Evolutionary conservation across 306 rosid species (phyloP), one percentile per base, ranked within the genome.

Genomic region (Fragaria iinumae): DNA sequence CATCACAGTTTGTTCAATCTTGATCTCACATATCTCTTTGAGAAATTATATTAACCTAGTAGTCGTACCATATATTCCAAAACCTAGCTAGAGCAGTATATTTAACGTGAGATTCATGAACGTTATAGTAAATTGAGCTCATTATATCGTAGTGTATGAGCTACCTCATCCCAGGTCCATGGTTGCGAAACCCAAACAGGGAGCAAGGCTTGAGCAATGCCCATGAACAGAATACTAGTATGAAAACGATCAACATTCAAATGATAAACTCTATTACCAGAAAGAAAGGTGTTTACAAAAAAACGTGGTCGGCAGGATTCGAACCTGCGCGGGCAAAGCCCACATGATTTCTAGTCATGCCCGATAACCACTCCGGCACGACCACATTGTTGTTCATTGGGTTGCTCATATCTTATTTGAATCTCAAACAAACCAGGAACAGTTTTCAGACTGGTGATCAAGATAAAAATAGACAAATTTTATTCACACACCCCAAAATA

Each of bases 311-410:
- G 92, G 90, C 88, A 88, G 88, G 87, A 86, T 88, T 86, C 87
- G 86, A 88, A 84, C 88, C 88, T 88, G 90, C 90, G 89, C 91
- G 87, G 87, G 89, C 91, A 83, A 4, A 87, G 87, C 91, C 91
- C 89, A 87, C 91, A 87, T 85, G 87, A 88, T 81, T 88, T 88
- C 87, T 85, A 88, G 84, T 88, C 91, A 88, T 88, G 88, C 90
- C 87, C 88, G 90, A 86, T 84, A 88, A 86, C 92, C 92, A 83
- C 81, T 79, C 86, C 83, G 83, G 86, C 86, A 83, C 83, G 80
- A 52, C 83, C 86, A 79, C 86, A 3, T 5, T 0, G 23, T 0
- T 38, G 18, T 0, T 0, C 0, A 14, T 3, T 0, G 0, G 0
- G 0, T 21, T 9, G 20, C 8, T 2, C 2, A 17, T 5, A 1